These are phyloP conservation scores for Saturnispora halmiae DNA, from an alignment of 805 yeast species.

Conservation along the genomic window DNA sequence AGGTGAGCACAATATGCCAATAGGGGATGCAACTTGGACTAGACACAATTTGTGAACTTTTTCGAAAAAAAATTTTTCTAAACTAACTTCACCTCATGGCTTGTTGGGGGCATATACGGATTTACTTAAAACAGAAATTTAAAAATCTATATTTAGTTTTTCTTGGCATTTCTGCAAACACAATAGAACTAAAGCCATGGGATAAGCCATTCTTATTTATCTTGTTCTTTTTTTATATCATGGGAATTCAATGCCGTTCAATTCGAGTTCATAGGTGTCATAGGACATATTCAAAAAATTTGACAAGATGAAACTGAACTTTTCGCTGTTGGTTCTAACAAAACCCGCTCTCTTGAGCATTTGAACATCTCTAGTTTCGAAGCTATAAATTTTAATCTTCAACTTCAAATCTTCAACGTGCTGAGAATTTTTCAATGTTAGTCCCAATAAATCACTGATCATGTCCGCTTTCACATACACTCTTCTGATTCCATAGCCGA, in stretches of 20 bases:
- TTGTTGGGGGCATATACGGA: no score
- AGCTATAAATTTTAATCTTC: slow-evolving; percentile 30
- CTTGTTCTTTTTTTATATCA: no score
- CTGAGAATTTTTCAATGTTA: slow-evolving; percentile 9
- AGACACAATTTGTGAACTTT: no score
- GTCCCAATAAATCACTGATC: slow-evolving; percentile 43
- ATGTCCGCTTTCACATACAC: slow-evolving; percentile 61
- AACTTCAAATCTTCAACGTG: slow-evolving; percentile 28
- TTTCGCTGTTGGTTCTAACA: slow-evolving; percentile 17
- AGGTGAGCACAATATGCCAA: no score
- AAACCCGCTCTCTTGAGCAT: slow-evolving; percentile 38
- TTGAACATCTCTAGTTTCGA: slow-evolving; percentile 35
- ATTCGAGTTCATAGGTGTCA: slow-evolving; percentile 17
- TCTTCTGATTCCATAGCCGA: slow-evolving; percentile 55
- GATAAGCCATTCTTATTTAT: no score
- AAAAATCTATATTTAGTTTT: no score
- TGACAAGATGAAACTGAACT: slow-evolving; percentile 11
- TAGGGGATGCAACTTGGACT: no score
- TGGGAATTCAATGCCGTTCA: slow-evolving; percentile 13
- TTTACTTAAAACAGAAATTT: no score
- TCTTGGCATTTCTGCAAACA: no score
- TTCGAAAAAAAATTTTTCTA: no score
- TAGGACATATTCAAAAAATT: slow-evolving; percentile 17
- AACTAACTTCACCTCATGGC: no score
- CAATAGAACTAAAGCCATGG: no score